A percentile compares a stretch with the other conserved stretches of the same genome.
These are phyloP conservation scores for Fusarium pininemorale DNA, from an alignment of 2,329 filamentous ascomycete genomes.

Conservation along the genomic window DNA sequence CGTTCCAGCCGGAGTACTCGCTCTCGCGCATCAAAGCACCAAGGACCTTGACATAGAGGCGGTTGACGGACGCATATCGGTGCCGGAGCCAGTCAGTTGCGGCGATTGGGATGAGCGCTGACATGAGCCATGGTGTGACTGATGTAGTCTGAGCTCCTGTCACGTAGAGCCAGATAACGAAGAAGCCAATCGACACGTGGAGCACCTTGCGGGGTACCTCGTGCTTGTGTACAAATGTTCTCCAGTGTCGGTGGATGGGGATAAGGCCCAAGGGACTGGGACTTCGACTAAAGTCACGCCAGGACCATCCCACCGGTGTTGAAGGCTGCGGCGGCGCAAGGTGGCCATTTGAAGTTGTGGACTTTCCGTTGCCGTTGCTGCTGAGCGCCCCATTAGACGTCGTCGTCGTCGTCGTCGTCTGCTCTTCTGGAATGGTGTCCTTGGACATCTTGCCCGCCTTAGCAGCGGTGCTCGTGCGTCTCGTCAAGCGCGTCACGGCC, in stretches of 20 bases:
- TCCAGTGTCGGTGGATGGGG: conserved; percentile 92
- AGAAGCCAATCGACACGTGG: conserved; percentile 96
- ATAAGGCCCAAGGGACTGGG: conserved; percentile 94
- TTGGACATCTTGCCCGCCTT: conserved; percentile 42
- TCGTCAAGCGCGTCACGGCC: conserved; percentile 63
- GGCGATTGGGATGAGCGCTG: conserved; percentile 83
- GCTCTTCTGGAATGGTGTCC: conserved; percentile 31
- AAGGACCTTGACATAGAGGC: conserved; percentile 82
- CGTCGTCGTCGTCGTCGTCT: conserved; percentile 41
- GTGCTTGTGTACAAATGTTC: conserved; percentile 92
- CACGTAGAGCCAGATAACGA: conserved; percentile 87
- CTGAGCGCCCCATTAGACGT: conserved; percentile 46
- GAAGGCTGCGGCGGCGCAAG: conserved; percentile 73
- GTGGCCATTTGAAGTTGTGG: conserved; percentile 65
- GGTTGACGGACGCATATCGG: conserved; percentile 81
- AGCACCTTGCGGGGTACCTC: conserved; percentile 94
- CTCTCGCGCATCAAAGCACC: conserved; percentile 97
- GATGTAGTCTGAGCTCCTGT: conserved; percentile 78
- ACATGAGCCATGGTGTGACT: conserved; percentile 87
- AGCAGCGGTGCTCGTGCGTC: conserved; percentile 52
- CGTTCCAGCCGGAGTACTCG: conserved; percentile 93
- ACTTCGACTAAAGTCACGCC: conserved; percentile 89
- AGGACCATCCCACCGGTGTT: conserved; percentile 72
- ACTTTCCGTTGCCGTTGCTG: conserved; percentile 47
- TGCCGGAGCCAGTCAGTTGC: conserved; percentile 85